Base-by-base conservation (phyloP, 257 asterid species). In the Phtheirospermum japonicum region DNA sequence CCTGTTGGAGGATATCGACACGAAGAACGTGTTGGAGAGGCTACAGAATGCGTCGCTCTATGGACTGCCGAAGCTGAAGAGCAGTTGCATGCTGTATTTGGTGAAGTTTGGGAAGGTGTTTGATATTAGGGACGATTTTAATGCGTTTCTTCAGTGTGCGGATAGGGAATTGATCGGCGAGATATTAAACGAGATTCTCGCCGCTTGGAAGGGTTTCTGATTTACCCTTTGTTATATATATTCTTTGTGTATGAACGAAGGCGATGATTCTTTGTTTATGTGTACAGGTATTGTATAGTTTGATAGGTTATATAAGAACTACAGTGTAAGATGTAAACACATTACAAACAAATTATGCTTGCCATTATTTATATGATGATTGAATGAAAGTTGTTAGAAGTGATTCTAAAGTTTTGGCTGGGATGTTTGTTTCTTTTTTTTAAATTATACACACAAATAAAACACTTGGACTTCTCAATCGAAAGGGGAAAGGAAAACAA, bases 121-220 rank as follows among this genome's bases (percentile, higher is more conserved):
- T 42, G 97, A 90, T 57, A 82, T 90, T 42, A 49, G 81, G 51
- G 93, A 87, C 26, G 95, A 90, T 16, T 79, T 90, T 40, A 76
- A 74, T 50, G 82, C 71, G 0, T 90, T 87, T 62, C 62, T 90
- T 53, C 87, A 78, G 33, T 78, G 80, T 68, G 95, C 83, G 14
- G 97, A 90, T 62, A 83, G 95, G 69, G 95, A 82, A 63, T 67
- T 87, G 72, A 73, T 87, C 52, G 62, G 74, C 53, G 95, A 90
- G 70, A 31, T 90, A 55, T 73, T 90, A 59, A 72, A 82, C 28
- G 96, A 90, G 80, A 83, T 90, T 69, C 96, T 90, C 20, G 80
- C 77, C 59, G 81, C 83, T 34, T 90, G 97, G 97, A 85, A 87
- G 63, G 97, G 97, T 13, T 90, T 90, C 86, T 90, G 82, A 85